phyloP scores from a whole-genome alignment of 139 green algal genomes.

The Micractinium conductrix region DNA sequence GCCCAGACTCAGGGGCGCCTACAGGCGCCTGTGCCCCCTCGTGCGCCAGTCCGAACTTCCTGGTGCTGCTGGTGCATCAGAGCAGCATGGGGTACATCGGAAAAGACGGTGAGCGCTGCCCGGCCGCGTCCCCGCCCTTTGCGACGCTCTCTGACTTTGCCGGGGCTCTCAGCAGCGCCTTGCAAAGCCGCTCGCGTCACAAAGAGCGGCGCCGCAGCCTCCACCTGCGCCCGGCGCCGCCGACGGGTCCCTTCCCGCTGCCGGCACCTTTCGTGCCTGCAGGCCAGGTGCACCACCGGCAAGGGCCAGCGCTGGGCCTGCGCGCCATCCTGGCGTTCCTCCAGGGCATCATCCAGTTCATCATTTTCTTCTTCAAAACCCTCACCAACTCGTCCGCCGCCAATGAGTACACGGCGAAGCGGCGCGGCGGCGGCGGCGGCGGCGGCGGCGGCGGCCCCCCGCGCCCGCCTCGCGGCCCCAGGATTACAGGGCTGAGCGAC shows the following conservation, averaged over 20 bases:
- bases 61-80: too few relatives aligned
- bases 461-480: not conserved
- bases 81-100: conserved; percentile 3
- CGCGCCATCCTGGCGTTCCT: conserved; percentile 29
- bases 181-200: not conserved
- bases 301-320: conserved; percentile 16
- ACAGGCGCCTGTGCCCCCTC: too few relatives aligned
- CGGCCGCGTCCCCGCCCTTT: too few relatives aligned
- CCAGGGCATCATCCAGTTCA: conserved; percentile 31
- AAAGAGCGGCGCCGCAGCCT: too few relatives aligned
- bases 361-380: conserved; percentile 44
- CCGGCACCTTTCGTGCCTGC: too few relatives aligned
- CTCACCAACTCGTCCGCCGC: not conserved
- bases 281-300: conserved; percentile 43
- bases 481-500: conserved; percentile 43
- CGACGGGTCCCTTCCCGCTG: too few relatives aligned
- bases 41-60: too few relatives aligned
- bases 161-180: not conserved
- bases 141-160: not conserved
- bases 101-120: conserved; percentile 8
- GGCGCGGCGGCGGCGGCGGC: not conserved
- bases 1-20: too few relatives aligned
- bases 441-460: conserved; percentile 12
- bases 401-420: not conserved
- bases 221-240: too few relatives aligned